Conservation (phyloP, 2,329 filamentous ascomycete genomes). For the Metarhizium guizhouense region DNA sequence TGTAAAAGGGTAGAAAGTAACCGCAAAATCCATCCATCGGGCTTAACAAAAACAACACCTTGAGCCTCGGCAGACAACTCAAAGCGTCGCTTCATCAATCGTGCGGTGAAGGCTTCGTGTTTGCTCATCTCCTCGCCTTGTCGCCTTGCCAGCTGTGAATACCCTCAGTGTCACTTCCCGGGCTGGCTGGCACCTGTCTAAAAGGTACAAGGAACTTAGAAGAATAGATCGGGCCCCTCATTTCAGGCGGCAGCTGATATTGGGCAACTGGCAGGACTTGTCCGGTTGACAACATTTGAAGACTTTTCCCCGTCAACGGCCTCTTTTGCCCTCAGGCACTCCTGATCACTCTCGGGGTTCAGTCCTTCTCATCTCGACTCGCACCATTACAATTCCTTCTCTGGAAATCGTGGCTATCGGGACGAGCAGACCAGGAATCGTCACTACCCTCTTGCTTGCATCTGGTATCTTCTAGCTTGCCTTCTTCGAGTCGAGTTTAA, state of each 20-base stretch:
- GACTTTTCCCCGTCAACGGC: neutral
- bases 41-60: neutral
- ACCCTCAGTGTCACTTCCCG: neutral
- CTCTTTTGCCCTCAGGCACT: neutral
- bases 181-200: neutral
- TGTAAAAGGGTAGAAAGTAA: neutral
- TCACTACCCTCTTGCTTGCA: conserved; percentile 7
- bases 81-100: neutral
- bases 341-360: conserved; percentile 1
- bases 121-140: neutral
- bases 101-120: neutral
- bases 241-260: conserved; percentile 2
- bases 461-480: conserved; percentile 7
- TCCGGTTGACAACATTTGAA: neutral
- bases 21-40: neutral
- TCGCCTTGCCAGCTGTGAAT: neutral
- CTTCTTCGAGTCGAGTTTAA: neutral
- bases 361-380: conserved; percentile 8
- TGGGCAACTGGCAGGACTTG: conserved; percentile 1
- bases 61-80: neutral
- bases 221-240: neutral
- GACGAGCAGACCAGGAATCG: conserved; percentile 3
- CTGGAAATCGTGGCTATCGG: neutral
- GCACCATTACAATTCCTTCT: conserved; percentile 5
- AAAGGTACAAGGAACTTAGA: neutral